Evolutionary conservation across 2,329 filamentous ascomycete species (phyloP).

Genomic region (Epichloe glyceriae): DNA sequence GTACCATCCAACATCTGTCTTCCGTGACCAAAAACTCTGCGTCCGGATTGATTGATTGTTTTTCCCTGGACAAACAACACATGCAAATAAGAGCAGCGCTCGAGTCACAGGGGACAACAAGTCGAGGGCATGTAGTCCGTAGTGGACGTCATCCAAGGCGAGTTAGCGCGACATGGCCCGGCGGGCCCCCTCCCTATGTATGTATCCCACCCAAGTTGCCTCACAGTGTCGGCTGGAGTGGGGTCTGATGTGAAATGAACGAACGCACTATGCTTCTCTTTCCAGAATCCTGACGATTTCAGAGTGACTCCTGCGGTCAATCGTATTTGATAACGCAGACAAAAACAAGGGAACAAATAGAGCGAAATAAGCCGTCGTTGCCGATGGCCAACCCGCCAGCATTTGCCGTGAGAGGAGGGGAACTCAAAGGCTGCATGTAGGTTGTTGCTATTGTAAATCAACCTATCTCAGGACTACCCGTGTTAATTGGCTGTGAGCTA

Average conservation of each 20-base stretch:
- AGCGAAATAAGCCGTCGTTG: too few species aligned
- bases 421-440: not conserved
- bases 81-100: too few species aligned
- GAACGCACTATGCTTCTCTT: not conserved
- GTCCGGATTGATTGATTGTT: too few species aligned
- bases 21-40: too few species aligned
- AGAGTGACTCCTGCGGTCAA: too few species aligned
- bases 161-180: slow-evolving; percentile 1
- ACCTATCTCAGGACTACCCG: not conserved
- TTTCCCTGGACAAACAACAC: too few species aligned
- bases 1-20: too few species aligned
- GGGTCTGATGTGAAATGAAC: not conserved
- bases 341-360: too few species aligned
- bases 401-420: too few species aligned
- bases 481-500: not conserved
- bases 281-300: not conserved
- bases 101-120: not conserved
- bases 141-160: slow-evolving; percentile 4
- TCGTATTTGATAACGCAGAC: too few species aligned
- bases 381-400: too few species aligned
- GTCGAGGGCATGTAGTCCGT: not conserved
- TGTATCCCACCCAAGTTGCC: not conserved
- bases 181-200: not conserved
- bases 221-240: not conserved
- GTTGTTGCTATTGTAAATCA: not conserved